A percentile compares a stretch with the other conserved stretches of the same genome.
These are phyloP conservation scores for Xylogone sp. DNA, from an alignment of 2,329 filamentous ascomycete species.

Conservation along the genomic window DNA sequence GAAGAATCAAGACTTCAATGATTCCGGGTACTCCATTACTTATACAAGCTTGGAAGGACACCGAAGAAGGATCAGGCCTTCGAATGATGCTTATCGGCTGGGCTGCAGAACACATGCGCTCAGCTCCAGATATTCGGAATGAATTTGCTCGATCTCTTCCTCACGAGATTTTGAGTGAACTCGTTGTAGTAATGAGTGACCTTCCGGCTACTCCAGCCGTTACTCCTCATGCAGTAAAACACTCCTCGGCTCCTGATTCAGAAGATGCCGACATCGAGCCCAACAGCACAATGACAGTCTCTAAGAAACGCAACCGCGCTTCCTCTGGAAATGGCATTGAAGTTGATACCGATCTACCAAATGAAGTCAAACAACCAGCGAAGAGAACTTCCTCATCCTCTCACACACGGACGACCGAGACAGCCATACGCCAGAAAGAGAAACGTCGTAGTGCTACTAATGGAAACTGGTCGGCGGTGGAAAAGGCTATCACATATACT, in stretches of 20 bases:
- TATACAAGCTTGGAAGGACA: slow-evolving; percentile 59
- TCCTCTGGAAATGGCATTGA: neutral
- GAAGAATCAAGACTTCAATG: slow-evolving; percentile 45
- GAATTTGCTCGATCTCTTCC: slow-evolving; percentile 59
- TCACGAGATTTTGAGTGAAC: slow-evolving; percentile 58
- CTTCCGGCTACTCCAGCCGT: slow-evolving; percentile 30
- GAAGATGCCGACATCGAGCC: neutral
- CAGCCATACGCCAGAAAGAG: slow-evolving; percentile 25
- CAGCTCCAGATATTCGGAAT: slow-evolving; percentile 46
- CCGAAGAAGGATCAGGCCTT: slow-evolving; percentile 56
- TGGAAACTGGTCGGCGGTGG: neutral
- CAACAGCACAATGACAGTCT: neutral
- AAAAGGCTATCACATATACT: slow-evolving; percentile 3
- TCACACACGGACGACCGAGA: neutral
- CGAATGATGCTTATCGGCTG: slow-evolving; percentile 55
- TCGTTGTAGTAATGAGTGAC: slow-evolving; percentile 59
- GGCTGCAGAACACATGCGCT: slow-evolving; percentile 61
- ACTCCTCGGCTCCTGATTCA: neutral
- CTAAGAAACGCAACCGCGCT: neutral
- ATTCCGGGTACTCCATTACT: slow-evolving; percentile 58
- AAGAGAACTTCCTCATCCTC: neutral
- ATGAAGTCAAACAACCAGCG: neutral
- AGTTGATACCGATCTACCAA: neutral
- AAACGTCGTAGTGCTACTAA: neutral
- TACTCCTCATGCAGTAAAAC: slow-evolving; percentile 7